Base-by-base conservation (phyloP, 1,284 basidiomycete species). In the Agaricales sp. region DNA sequence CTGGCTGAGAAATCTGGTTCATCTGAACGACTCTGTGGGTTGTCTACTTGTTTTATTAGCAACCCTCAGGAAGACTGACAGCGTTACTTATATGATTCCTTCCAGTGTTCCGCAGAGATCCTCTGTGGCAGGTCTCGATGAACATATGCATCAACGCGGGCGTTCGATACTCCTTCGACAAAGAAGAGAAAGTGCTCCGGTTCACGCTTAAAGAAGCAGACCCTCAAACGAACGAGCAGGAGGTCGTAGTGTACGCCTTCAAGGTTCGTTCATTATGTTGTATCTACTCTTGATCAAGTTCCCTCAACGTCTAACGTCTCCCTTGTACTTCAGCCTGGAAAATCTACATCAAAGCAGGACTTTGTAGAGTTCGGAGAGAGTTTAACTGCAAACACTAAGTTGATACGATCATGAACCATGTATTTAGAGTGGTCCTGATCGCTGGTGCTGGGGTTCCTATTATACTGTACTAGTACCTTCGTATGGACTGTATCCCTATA, bases 81-180 rank as follows among this genome's bases (percentile, higher is more conserved):
- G 38, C 59, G 76, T 78, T 53, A 61, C 74, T 70, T 6, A 38
- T 50, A 24, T 25, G 43, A 49, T 23, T 25, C n/a, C 38, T 14
- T 50, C n/a, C n/a, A 82, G 80, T 82, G 12, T 82, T 83, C 63
- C 75, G 80, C 14, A 75, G 81, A 3, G 81, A 82, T 54, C 78
- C 78, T 0, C 61, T 83, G 24, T 76, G 77, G 67, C 76, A 83
- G 56, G 76, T 82, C 2, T 75, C 78, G 1, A 78, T 83, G 77
- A 82, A 82, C 57, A 66, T 79, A 26, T 71, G 72, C 16, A 57
- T 83, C 46, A 63, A 66, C 26, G 66, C 75, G 4, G 60, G 71
- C 3, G 67, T 82, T 30, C 71, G 76, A 22, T 80, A 77, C 53
- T 68, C 73, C 18, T 81, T 70, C 57, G 76, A 81, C 52, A 61